Evolutionary conservation across 495 filamentous ascomycete species (phyloP).

Genomic region (Choiromyces venosus): DNA sequence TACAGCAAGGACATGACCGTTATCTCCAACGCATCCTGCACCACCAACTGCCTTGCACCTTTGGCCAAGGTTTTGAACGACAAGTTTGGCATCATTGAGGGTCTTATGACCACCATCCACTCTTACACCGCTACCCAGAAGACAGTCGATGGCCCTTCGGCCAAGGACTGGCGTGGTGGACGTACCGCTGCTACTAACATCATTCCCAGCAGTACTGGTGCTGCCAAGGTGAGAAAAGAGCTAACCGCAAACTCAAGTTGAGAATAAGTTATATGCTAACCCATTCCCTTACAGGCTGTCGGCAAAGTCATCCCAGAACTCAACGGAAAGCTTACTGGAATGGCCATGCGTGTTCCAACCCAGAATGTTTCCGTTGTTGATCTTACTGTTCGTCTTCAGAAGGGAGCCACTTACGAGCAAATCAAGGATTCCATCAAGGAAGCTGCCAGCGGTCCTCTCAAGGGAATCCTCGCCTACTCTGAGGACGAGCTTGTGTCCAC

Average conservation of each 20-base stretch:
- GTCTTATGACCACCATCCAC: constrained; percentile 99
- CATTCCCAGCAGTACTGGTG: constrained; percentile 98
- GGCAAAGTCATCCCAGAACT: constrained; percentile 97
- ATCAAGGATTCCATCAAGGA: constrained; percentile 92
- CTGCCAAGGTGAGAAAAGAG: constrained; percentile 63
- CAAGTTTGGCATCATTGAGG: constrained; percentile 94
- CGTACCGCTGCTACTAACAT: constrained; percentile 99
- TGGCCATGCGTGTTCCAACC: constrained; percentile 98
- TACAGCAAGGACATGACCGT: constrained; percentile 86
- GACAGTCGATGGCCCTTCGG: constrained; percentile 94
- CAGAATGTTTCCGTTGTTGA: constrained; percentile 99
- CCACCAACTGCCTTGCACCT: constrained; percentile 98
- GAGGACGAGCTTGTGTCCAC: constrained; percentile 95
- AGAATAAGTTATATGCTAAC: constrained; percentile 6
- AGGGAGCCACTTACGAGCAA: constrained; percentile 78
- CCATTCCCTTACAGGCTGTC: constrained; percentile 55
- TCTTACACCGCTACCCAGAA: constrained; percentile 99
- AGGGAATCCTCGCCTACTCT: constrained; percentile 90
- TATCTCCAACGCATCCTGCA: constrained; percentile 99
- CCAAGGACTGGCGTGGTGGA: constrained; percentile 99
- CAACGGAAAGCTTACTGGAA: constrained; percentile 99
- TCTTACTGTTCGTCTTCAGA: constrained; percentile 89
- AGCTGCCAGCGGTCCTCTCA: constrained; percentile 73
- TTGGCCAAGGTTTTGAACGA: constrained; percentile 99
- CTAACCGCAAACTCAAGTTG: background rate